Conservation (phyloP, 441 rosid genomes). For the Metrosideros polymorpha region DNA sequence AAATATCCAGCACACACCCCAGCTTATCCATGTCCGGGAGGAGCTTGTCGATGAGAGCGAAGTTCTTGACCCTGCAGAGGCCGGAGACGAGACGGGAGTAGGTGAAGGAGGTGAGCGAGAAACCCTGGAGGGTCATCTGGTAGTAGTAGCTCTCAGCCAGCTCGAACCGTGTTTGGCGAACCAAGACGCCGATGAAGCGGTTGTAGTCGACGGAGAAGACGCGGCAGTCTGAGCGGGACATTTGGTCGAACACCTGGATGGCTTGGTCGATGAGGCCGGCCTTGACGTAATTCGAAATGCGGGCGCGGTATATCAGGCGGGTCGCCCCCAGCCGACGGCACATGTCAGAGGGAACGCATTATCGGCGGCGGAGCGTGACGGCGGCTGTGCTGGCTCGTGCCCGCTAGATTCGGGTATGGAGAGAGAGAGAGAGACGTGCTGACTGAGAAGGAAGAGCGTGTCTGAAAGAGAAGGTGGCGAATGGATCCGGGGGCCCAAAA, state of each 20-base stretch:
- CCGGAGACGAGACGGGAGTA: slow-evolving; percentile 87
- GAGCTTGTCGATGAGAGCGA: slow-evolving; percentile 43
- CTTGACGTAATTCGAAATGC: slow-evolving; percentile 49
- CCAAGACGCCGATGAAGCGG: slow-evolving; percentile 78
- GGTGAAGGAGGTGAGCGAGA: slow-evolving; percentile 69
- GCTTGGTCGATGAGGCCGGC: slow-evolving; percentile 70
- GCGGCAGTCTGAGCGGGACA: slow-evolving; percentile 71
- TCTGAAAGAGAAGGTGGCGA: not conserved
- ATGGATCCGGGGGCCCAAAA: not conserved
- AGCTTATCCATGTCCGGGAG: slow-evolving; percentile 62
- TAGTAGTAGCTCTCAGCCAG: slow-evolving; percentile 52
- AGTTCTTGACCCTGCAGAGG: slow-evolving; percentile 51
- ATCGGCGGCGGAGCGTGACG: slow-evolving; percentile 28
- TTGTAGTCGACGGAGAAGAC: slow-evolving; percentile 70
- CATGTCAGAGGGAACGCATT: slow-evolving; percentile 72
- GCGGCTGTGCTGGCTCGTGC: not conserved
- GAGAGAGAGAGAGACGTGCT: not conserved
- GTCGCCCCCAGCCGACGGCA: slow-evolving; percentile 67
- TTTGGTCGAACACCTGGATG: slow-evolving; percentile 75
- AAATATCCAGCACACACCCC: slow-evolving; percentile 56
- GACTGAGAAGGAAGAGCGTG: not conserved
- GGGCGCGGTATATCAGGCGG: slow-evolving; percentile 82
- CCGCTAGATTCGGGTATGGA: not conserved
- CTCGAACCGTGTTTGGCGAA: slow-evolving; percentile 49
- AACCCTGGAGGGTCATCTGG: slow-evolving; percentile 56